Conservation (phyloP, 1,284 basidiomycete species). For the Rhodotorula glutinis region DNA sequence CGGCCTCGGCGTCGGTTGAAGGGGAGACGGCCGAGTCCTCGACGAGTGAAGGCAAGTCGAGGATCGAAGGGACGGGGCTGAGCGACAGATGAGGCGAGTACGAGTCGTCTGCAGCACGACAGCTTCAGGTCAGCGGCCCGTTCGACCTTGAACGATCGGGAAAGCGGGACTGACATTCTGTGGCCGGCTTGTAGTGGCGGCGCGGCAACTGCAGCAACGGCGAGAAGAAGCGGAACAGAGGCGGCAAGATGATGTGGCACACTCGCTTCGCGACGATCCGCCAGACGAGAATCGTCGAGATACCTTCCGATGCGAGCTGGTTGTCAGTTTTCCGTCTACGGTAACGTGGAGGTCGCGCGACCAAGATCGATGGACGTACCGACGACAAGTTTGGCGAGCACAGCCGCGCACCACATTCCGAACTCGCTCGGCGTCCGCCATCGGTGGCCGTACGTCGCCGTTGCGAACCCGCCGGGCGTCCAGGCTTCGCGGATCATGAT, state of each 20-base stretch:
- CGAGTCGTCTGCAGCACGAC: slow-evolving; percentile 58
- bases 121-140: background rate
- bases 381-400: slow-evolving; percentile 36
- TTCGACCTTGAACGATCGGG: background rate
- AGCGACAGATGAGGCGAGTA: slow-evolving; percentile 67
- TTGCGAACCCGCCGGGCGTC: slow-evolving; percentile 12
- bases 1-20: background rate
- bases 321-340: too few species aligned
- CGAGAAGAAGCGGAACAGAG: slow-evolving; percentile 68
- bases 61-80: slow-evolving; percentile 75
- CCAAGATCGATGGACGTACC: slow-evolving; percentile 27
- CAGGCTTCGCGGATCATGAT: slow-evolving; percentile 68
- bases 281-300: slow-evolving; percentile 69
- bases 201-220: slow-evolving; percentile 49
- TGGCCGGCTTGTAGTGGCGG: slow-evolving; percentile 40
- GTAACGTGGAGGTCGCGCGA: background rate
- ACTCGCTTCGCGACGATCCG: slow-evolving; percentile 75
- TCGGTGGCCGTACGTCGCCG: slow-evolving; percentile 12
- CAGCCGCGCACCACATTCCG: slow-evolving; percentile 23
- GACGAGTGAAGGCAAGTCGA: slow-evolving; percentile 61
- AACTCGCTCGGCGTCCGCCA: slow-evolving; percentile 8
- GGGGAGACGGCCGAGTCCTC: slow-evolving; percentile 25
- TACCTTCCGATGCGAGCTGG: slow-evolving; percentile 45
- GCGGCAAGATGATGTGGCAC: slow-evolving; percentile 71
- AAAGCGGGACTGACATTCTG: slow-evolving; percentile 29